Evolutionary conservation across 495 filamentous ascomycete species (phyloP).

Genomic region (Talaromyces trachyspermus): DNA sequence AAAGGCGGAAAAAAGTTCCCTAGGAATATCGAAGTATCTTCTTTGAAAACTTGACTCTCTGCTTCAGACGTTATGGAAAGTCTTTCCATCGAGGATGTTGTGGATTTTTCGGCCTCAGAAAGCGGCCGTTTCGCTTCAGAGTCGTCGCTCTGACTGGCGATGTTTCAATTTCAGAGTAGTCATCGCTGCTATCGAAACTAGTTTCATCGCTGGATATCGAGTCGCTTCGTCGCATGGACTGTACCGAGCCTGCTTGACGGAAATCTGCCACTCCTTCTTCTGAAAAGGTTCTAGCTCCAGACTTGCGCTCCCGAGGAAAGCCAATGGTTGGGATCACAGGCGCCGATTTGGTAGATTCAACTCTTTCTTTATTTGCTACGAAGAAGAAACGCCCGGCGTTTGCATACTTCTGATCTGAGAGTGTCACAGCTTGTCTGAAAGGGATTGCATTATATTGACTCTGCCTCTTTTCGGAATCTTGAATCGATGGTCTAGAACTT

Average conservation of each 20-base stretch:
- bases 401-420: constrained; percentile 46
- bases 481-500: not conserved
- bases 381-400: constrained; percentile 45
- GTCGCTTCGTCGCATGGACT: constrained; percentile 8
- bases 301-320: constrained; percentile 21
- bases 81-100: constrained; percentile 25
- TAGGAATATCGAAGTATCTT: constrained; percentile 32
- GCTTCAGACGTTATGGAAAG: constrained; percentile 16
- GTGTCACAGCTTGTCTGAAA: constrained; percentile 37
- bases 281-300: not conserved
- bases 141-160: constrained; percentile 17
- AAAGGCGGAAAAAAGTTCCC: constrained; percentile 40
- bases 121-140: constrained; percentile 33
- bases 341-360: not conserved
- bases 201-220: constrained; percentile 26
- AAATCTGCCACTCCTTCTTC: not conserved
- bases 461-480: constrained; percentile 11
- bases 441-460: constrained; percentile 42
- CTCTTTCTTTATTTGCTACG: constrained; percentile 6
- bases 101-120: constrained; percentile 28
- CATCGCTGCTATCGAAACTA: constrained; percentile 27
- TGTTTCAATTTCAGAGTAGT: constrained; percentile 15
- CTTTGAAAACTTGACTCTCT: constrained; percentile 12
- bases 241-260: not conserved
- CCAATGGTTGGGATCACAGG: constrained; percentile 37